phyloP scores from a whole-genome alignment of 495 filamentous ascomycete species.

The Penicillium psychrofluorescens region DNA sequence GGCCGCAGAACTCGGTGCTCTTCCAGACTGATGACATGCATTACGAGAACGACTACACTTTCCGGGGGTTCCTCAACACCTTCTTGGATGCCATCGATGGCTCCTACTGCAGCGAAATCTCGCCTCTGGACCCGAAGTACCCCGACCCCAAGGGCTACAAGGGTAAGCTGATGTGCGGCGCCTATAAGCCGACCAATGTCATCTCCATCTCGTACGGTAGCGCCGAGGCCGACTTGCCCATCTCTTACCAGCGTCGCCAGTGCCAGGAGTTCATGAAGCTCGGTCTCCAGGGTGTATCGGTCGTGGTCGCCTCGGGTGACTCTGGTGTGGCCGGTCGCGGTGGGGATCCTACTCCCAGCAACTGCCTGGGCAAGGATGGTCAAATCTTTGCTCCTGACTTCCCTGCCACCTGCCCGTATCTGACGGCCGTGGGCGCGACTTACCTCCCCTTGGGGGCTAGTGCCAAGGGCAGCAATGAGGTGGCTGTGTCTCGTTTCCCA shows the following conservation, averaged over 20 bases:
- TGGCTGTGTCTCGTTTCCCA: constrained; percentile 36
- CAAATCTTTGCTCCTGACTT: constrained; percentile 44
- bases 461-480: constrained; percentile 30
- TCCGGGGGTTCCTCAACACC: constrained; percentile 31
- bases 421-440: constrained; percentile 46
- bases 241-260: constrained; percentile 47
- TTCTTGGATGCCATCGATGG: constrained; percentile 58
- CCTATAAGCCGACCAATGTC: constrained; percentile 51
- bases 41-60: constrained; percentile 37
- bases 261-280: constrained; percentile 61
- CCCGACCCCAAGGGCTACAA: constrained; percentile 51
- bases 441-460: constrained; percentile 28
- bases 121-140: constrained; percentile 44
- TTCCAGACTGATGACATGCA: constrained; percentile 52
- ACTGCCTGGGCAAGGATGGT: constrained; percentile 31
- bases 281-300: constrained; percentile 52
- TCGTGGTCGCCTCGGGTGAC: constrained; percentile 56
- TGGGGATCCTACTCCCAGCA: constrained; percentile 25
- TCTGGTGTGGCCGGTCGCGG: constrained; percentile 46
- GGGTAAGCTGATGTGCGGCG: constrained; percentile 54
- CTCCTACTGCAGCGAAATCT: constrained; percentile 41
- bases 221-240: constrained; percentile 44
- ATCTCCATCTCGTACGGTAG: constrained; percentile 53
- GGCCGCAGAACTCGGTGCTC: constrained; percentile 51
- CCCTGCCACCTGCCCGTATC: constrained; percentile 43